phyloP scores from a whole-genome alignment of 1,284 basidiomycete genomes.

The Ceratobasidium sp. region DNA sequence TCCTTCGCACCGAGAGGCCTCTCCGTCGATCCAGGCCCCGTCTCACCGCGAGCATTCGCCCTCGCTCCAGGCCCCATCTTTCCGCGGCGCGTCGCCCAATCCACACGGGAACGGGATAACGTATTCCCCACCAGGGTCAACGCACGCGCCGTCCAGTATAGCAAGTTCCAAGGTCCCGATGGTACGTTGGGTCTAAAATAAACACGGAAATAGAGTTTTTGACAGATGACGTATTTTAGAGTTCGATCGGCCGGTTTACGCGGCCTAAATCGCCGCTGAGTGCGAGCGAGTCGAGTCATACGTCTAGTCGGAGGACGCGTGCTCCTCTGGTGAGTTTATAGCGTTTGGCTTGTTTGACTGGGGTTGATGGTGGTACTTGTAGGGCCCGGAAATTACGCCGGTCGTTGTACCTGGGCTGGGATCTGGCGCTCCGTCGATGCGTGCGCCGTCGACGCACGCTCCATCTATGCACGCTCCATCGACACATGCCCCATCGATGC shows the following conservation, averaged over 20 bases:
- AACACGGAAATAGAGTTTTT: no score
- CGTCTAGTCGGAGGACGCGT: conserved; percentile 10
- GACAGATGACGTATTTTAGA: no score
- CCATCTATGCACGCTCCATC: no score
- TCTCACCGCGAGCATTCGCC: not conserved
- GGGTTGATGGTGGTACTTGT: not conserved
- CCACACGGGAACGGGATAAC: not conserved
- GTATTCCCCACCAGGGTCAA: conserved; percentile 17
- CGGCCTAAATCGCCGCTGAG: conserved; percentile 29
- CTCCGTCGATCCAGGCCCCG: not conserved
- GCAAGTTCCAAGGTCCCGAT: conserved; percentile 8
- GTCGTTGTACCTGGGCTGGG: not conserved
- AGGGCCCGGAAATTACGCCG: conserved; percentile 29
- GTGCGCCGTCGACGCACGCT: not conserved
- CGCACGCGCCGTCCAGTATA: conserved; percentile 10
- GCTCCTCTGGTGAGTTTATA: not conserved
- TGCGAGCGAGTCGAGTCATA: conserved; percentile 17
- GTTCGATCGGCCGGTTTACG: conserved; percentile 4
- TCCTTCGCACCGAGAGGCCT: not conserved
- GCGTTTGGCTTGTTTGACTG: not conserved
- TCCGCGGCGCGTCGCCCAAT: not conserved
- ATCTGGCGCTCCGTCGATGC: no score
- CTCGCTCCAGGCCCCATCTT: not conserved
- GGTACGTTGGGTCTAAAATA: conserved; percentile 8
- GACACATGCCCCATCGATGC: no score